Evolutionary conservation across 2,329 filamentous ascomycete genomes (phyloP).

Genomic region (Ambrosiella cleistominuta): DNA sequence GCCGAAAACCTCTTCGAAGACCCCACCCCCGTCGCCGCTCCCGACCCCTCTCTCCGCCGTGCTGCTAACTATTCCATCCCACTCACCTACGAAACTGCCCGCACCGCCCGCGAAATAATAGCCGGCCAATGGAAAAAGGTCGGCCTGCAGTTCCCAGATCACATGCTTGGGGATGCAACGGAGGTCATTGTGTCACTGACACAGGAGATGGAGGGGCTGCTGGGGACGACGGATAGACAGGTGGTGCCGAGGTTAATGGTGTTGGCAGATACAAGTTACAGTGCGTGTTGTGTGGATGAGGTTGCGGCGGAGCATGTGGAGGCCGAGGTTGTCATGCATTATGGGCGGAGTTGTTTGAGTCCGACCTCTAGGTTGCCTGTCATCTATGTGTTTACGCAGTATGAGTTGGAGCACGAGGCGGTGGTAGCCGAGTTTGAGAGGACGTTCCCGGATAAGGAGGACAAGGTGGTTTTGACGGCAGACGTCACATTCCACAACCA

Average conservation of each 20-base stretch:
- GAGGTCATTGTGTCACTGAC: constrained; percentile 48
- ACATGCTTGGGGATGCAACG: constrained; percentile 75
- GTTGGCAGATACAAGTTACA: constrained; percentile 88
- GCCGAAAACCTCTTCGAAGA: constrained; percentile 41
- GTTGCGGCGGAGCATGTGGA: constrained; percentile 86
- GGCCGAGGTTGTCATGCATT: constrained; percentile 85
- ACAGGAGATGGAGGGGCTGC: constrained; percentile 7
- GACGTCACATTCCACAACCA: constrained; percentile 77
- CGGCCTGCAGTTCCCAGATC: constrained; percentile 88
- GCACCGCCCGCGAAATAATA: constrained; percentile 62
- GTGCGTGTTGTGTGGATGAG: constrained; percentile 92
- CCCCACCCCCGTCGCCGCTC: constrained; percentile 23
- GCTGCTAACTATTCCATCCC: constrained; percentile 41
- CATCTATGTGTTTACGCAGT: constrained; percentile 74
- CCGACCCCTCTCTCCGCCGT: constrained; percentile 20
- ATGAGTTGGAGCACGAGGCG: constrained; percentile 43
- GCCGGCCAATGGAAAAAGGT: constrained; percentile 55
- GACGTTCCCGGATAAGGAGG: constrained; percentile 46
- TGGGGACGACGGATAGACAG: not conserved
- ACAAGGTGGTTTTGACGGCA: constrained; percentile 62
- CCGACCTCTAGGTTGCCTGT: constrained; percentile 77
- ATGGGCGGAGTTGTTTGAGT: constrained; percentile 79
- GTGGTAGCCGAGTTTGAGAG: constrained; percentile 43
- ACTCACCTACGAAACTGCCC: constrained; percentile 66
- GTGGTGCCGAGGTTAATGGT: constrained; percentile 49